Evolutionary conservation across 1,284 basidiomycete genomes (phyloP), one percentile per base, ranked within the genome.

Genomic region (Sporisorium reilianum): DNA sequence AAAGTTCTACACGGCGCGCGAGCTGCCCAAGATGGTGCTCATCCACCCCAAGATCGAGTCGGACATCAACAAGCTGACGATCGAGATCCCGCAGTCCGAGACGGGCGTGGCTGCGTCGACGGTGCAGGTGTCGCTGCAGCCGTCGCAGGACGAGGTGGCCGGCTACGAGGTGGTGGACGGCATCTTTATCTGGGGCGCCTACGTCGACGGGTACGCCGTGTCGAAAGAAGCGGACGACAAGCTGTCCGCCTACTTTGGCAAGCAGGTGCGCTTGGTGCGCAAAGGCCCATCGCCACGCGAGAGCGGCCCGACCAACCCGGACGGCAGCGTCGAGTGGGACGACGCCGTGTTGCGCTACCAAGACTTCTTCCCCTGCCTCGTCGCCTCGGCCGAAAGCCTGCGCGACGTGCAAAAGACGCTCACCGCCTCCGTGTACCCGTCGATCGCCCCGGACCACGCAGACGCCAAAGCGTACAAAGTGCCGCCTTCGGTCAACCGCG

Each of bases 1-100:
- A 14, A 69, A 68, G 25, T 82, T 82, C 69, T 77, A 72, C 59
- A 82, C 80, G 1, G 80, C 80, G 2, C 67, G 80, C 38, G 79
- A 79, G 25, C 57, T 80, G 36, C 75, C 80, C 50, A 70, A 80
- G 55, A 82, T 82, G 77, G 79, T 82, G 20, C 70, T 75, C 25
- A 82, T 82, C 50, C 61, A 64, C 22, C 80, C 80, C 9, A 57
- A 45, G 14, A 69, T 82, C 50, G 48, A 75, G n/a, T 30, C 48
- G 6, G 58, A 75, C 1, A 32, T 34, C 36, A 68, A 72, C 51
- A 46, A 42, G 51, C 64, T 82, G 16, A 12, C 18, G n/a, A 82
- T 82, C 61, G 55, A 70, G 18, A 73, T 82, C 49, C 80, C 80
- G 11, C 64, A 74, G 28, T 53, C 55, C 23, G 75, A 79, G 41